Evolutionary conservation across 2,329 filamentous ascomycete species (phyloP), one percentile per base, ranked within the genome.

Genomic region (Paraphaeosphaeria sporulosa): DNA sequence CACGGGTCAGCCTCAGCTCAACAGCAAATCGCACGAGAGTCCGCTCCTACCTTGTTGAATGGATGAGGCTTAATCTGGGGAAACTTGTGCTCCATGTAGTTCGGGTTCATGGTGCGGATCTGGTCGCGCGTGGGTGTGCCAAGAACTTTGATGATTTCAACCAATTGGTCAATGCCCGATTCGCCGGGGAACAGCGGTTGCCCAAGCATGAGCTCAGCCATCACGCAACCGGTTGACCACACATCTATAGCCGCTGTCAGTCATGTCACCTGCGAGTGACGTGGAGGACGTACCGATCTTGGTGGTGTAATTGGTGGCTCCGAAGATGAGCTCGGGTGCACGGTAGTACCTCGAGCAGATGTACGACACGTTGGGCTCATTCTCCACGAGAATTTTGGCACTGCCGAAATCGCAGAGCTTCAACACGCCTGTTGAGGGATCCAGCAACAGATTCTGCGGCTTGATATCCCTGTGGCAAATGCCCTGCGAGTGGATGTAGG

Each of bases 1-100:
- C 5, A 17, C 17, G 17, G 54, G 52, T 63, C 36, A 67, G 65
- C 57, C 12, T 21, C 42, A 15, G 42, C 19, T 25, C 17, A 43
- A 30, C 7, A 43, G 62, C 61, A 48, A 27, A 27, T 36, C 21
- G 4, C 21, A 27, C 42, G 10, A 25, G 38, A 2, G 19, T 42
- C 15, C 7, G 10, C 9, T 73, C 67, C 70, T 74, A 89, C 87
- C 87, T 98, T 98, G 83, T 91, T 96, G 85, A 99, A 99, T 30
- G 95, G 95, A 76, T 99, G 95, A 60, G 95, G 95, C 85, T 99
- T 99, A 84, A 99, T 99, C 81, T 99, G 95, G 50, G 95, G 95
- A 81, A 99, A 99, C 84, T 98, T 98, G 84, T 99, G 95, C 83
- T 99, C 95, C 95, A 99, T 99, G 82, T 99, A 99, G 81, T 99